Base-by-base conservation (phyloP, 2,329 filamentous ascomycete genomes). In the Aschersonia sp. region DNA sequence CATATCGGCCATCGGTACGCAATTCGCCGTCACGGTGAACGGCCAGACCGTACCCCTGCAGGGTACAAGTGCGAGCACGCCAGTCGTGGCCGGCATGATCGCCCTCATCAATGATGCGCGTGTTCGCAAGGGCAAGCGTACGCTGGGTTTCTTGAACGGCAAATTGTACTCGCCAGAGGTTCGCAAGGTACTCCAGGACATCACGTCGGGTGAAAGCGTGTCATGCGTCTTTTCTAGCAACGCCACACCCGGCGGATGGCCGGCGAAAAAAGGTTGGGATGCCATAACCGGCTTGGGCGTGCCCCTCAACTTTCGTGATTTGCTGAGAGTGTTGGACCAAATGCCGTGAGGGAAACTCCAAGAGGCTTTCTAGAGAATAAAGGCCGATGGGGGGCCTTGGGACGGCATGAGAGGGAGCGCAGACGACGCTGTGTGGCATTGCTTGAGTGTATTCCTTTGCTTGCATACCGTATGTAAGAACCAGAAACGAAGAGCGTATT, bases 61-160 rank as follows among this genome's bases (percentile, higher is more conserved):
- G 44, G 72, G 72, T 9, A 75, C 72, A 9, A 73, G 70, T 47
- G 75, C 74, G 1, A 72, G 72, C 40, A 69, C 75, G 4, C 77
- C 76, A 0, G 68, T 77, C 0, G 60, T 80, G 28, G 75, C 74
- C 4, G 63, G 72, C 30, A 68, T 80, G 58, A 61, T 80, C 45
- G 70, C 73, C 3, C 60, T 77, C 4, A 65, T 77, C 48, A 78
- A 79, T 50, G 75, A 77, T 48, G 69, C 66, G 47, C 61, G 74
- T n/a, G 56, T 77, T 44, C 61, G 69, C 2, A 60, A 58, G 2
- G 72, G 72, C 4, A 75, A 73, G 65, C 56, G 60, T 5, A 60
- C 67, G 1, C 58, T 78, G 6, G 77, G 77, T 0, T 80, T 73
- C 63, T 59, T 78, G 38, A 80, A 78, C 52, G 66, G 68, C 31